These are phyloP conservation scores for Panicum miliaceum DNA, from an alignment of 176 grass and related monocot species.

Conservation along the genomic window DNA sequence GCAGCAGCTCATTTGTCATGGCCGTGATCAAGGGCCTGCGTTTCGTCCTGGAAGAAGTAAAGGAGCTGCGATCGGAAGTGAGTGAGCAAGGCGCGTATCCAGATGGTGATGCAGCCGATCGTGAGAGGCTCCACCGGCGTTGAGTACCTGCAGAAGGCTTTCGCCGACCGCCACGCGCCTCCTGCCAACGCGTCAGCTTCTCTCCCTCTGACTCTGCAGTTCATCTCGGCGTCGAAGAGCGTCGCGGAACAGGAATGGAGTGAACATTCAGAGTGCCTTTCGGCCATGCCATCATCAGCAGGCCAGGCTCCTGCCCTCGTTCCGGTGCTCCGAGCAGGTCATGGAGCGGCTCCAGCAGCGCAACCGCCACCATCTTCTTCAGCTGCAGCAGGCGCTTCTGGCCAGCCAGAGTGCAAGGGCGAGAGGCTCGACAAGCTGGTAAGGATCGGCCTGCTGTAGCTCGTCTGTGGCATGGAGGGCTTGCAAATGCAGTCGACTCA, in stretches of 20 bases:
- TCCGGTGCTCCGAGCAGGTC: slow-evolving; percentile 70
- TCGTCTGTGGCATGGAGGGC: slow-evolving; percentile 60
- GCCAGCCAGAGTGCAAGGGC: slow-evolving; percentile 73
- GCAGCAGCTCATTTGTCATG: slow-evolving; percentile 60
- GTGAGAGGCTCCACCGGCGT: slow-evolving; percentile 77
- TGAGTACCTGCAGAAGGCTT: slow-evolving; percentile 91
- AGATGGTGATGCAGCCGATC: slow-evolving; percentile 63
- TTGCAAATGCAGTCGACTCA: slow-evolving; percentile 60
- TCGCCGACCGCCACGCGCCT: slow-evolving; percentile 64
- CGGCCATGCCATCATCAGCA: slow-evolving; percentile 51
- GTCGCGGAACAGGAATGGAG: slow-evolving; percentile 67
- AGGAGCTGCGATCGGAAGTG: slow-evolving; percentile 77
- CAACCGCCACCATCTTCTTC: slow-evolving; percentile 38
- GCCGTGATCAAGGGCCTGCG: slow-evolving; percentile 74
- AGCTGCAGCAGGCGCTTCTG: slow-evolving; percentile 34
- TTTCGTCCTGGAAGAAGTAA: slow-evolving; percentile 89
- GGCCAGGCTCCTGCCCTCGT: slow-evolving; percentile 67
- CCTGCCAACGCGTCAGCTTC: slow-evolving; percentile 48
- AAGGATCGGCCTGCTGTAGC: slow-evolving; percentile 74
- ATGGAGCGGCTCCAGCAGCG: slow-evolving; percentile 39
- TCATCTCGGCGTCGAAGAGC: slow-evolving; percentile 49
- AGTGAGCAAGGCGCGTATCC: slow-evolving; percentile 73
- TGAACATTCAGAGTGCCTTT: slow-evolving; percentile 55
- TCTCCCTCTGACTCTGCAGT: slow-evolving; percentile 58
- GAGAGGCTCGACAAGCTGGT: slow-evolving; percentile 73